phyloP scores from a whole-genome alignment of 2,329 filamentous ascomycete genomes.

The Cadophora gregata region DNA sequence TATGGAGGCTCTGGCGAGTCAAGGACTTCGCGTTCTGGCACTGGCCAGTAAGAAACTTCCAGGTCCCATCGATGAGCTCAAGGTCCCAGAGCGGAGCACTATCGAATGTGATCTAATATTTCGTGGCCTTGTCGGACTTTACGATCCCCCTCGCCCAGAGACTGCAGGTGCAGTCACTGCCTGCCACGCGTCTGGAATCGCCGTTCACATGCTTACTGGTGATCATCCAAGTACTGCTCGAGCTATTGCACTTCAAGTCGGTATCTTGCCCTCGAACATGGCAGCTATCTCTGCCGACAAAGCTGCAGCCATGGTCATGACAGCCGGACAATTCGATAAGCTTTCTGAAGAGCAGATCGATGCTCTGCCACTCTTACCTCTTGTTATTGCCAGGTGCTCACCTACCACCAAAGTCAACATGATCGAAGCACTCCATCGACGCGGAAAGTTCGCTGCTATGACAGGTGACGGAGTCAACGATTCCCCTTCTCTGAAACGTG shows the following conservation, averaged over 20 bases:
- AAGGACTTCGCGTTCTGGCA: conserved; percentile 72
- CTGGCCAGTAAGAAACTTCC: conserved; percentile 56
- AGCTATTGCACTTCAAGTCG: conserved; percentile 79
- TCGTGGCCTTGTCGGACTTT: conserved; percentile 67
- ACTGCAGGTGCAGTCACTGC: conserved; percentile 63
- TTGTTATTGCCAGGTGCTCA: conserved; percentile 84
- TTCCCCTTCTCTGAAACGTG: conserved; percentile 59
- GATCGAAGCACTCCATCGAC: conserved; percentile 87
- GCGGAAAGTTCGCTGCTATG: conserved; percentile 67
- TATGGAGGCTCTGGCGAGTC: conserved; percentile 70
- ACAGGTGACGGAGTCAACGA: conserved; percentile 55
- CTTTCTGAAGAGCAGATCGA: conserved; percentile 79
- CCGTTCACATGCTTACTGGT: conserved; percentile 82
- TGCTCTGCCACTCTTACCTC: conserved; percentile 73
- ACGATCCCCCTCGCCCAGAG: conserved; percentile 63
- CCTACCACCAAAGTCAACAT: conserved; percentile 89
- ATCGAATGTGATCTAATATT: conserved; percentile 74
- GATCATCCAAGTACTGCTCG: conserved; percentile 80
- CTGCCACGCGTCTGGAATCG: conserved; percentile 70
- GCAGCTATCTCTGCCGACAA: conserved; percentile 60
- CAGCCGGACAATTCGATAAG: conserved; percentile 79
- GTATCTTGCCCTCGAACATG: conserved; percentile 72
- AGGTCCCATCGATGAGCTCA: conserved; percentile 22
- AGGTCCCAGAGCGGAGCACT: conserved; percentile 39
- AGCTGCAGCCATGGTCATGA: conserved; percentile 72